Conservation (phyloP, 2,329 filamentous ascomycete genomes). For the Emergomyces pasteurianus region DNA sequence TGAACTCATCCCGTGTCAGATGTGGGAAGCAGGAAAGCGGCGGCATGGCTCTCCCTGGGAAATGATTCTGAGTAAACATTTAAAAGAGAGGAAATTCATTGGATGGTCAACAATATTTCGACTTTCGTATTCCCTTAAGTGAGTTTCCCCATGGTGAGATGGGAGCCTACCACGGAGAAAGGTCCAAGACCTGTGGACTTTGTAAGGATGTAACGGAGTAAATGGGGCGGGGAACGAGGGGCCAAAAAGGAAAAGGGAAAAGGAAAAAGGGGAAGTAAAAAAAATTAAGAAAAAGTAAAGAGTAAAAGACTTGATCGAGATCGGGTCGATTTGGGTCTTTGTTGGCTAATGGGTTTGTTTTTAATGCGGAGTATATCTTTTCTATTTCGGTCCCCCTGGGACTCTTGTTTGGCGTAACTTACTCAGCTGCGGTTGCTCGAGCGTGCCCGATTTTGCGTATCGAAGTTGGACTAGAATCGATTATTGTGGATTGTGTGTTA, state of each 20-base stretch:
- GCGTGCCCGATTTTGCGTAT: neutral
- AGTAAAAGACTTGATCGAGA: neutral
- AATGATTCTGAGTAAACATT: neutral
- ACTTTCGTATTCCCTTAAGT: neutral
- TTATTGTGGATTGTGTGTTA: neutral
- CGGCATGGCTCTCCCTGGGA: neutral
- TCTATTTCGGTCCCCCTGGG: neutral
- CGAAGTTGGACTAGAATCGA: neutral
- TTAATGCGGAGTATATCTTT: too few species aligned
- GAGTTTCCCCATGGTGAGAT: neutral
- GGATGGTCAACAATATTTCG: neutral
- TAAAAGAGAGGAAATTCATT: neutral
- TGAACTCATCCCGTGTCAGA: slow-evolving; percentile 4
- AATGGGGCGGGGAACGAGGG: too few species aligned
- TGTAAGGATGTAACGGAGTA: too few species aligned
- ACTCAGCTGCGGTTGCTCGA: neutral
- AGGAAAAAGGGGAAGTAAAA: neutral
- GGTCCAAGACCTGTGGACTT: too few species aligned
- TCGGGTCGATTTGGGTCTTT: neutral
- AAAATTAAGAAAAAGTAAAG: too few species aligned
- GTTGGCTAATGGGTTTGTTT: neutral
- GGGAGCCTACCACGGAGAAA: neutral
- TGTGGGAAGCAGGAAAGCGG: slow-evolving; percentile 3
- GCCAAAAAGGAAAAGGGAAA: too few species aligned
- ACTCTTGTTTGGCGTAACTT: neutral